phyloP scores from a whole-genome alignment of 1,284 basidiomycete species.

The Austroboletus novae-zelandiae region DNA sequence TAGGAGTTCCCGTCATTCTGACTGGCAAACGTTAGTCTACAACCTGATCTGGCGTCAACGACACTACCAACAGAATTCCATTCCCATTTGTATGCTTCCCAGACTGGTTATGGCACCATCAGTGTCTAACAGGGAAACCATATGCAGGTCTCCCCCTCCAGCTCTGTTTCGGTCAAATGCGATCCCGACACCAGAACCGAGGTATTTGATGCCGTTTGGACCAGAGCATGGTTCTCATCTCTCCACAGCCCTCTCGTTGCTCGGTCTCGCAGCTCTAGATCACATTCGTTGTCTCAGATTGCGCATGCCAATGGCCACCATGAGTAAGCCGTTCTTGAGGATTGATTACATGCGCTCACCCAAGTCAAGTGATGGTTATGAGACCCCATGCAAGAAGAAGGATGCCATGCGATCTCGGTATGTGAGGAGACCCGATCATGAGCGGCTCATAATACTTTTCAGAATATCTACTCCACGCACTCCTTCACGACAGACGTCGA shows the following conservation, averaged over 20 bases:
- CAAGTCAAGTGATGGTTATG: constrained; percentile 4
- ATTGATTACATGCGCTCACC: constrained; percentile 8
- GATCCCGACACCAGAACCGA: constrained; percentile 56
- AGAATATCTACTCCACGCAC: constrained; percentile 22
- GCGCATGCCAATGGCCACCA: constrained; percentile 2
- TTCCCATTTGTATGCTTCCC: constrained; percentile 16
- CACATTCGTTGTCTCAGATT: constrained; percentile 4
- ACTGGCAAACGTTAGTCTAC: constrained; percentile 7
- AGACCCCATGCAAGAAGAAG: background rate
- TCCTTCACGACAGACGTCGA: constrained; percentile 13
- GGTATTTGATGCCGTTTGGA: constrained; percentile 25
- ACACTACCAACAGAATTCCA: constrained; percentile 22
- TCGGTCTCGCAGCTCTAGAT: constrained; percentile 14
- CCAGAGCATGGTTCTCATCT: constrained; percentile 9
- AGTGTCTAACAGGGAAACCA: constrained; percentile 1
- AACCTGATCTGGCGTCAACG: constrained; percentile 9
- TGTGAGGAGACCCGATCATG: constrained; percentile 1
- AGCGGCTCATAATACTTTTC: background rate
- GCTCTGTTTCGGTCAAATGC: constrained; percentile 32
- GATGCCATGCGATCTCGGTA: constrained; percentile 15
- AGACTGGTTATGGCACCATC: background rate
- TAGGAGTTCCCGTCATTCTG: background rate
- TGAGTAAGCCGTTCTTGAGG: constrained; percentile 11
- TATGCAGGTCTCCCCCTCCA: constrained; percentile 17
- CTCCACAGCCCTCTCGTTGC: constrained; percentile 22